A percentile compares a stretch with the other conserved stretches of the same genome.
phyloP scores from a whole-genome alignment of 2,329 filamentous ascomycete genomes.

The Didymella pinodella region DNA sequence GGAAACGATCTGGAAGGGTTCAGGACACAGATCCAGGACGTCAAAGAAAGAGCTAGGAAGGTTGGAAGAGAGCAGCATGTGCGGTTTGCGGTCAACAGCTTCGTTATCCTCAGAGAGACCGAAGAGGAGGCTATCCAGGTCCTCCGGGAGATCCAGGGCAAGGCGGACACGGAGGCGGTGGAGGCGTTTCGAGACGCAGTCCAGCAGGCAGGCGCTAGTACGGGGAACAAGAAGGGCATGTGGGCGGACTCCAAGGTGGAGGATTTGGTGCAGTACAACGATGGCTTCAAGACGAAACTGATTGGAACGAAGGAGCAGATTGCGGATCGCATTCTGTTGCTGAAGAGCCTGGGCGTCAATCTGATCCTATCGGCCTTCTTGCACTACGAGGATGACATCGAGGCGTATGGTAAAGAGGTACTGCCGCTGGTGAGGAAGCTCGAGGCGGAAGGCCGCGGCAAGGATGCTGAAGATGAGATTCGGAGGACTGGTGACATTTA shows the following conservation, averaged over 20 bases:
- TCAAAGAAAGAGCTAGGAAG: conserved; percentile 57
- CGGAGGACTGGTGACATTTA: conserved; percentile 59
- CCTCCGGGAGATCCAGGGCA: conserved; percentile 62
- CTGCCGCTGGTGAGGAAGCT: conserved; percentile 58
- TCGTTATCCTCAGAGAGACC: conserved; percentile 60
- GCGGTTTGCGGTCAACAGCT: conserved; percentile 60
- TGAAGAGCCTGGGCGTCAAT: conserved; percentile 57
- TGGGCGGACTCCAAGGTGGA: conserved; percentile 62
- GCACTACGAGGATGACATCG: conserved; percentile 63
- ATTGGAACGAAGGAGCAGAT: conserved; percentile 63
- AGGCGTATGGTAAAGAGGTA: conserved; percentile 58
- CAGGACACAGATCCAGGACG: conserved; percentile 59
- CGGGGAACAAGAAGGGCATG: conserved; percentile 60
- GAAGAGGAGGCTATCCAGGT: conserved; percentile 60
- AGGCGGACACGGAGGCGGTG: conserved; percentile 61
- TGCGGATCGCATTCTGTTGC: conserved; percentile 58
- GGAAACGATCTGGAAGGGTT: conserved; percentile 64
- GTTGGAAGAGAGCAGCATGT: conserved; percentile 56
- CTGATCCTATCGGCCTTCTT: conserved; percentile 59
- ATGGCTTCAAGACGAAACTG: conserved; percentile 64
- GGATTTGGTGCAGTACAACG: conserved; percentile 64
- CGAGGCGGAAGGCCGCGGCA: conserved; percentile 59
- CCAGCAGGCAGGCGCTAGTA: conserved; percentile 59
- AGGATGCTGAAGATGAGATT: conserved; percentile 58
- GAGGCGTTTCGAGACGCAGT: conserved; percentile 60